Base-by-base conservation (phyloP, 2,329 filamentous ascomycete genomes). In the Reticulascus tulasneorum region DNA sequence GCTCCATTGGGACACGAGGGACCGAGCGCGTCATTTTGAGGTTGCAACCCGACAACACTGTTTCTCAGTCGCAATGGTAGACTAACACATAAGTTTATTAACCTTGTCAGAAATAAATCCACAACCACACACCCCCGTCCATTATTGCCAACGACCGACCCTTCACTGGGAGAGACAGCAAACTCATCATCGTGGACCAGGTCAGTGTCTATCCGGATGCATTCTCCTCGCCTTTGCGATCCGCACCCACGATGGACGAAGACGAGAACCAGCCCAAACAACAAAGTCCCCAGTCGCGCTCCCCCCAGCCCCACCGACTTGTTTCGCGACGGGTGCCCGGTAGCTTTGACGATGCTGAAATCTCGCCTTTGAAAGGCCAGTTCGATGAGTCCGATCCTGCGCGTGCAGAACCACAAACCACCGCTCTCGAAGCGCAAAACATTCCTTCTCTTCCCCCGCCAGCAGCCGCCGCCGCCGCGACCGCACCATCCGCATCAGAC, bases 161-260 rank as follows among this genome's bases (percentile, higher is more conserved):
- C n/a, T 18, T n/a, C 29, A 22, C 12, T 29, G 23, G 15, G 11
- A 11, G n/a, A 29, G 16, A 37, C 37, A 41, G 35, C 40, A 29
- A 30, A 31, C 7, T 10, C 6, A 12, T 15, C 7, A 13, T 15
- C 30, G 21, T 17, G 29, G 24, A 29, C 40, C 30, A 40, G 33
- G 33, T 26, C 24, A 23, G 13, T 18, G 24, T n/a, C n/a, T n/a
- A n/a, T n/a, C 43, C 40, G 40, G 17, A 45, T 44, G 43, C 43
- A 44, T 40, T 20, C 31, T 25, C 34, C 31, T 23, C 36, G 11
- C 22, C 21, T 19, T 22, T 12, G 18, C 27, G 26, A 33, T 37
- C 26, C 32, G 23, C 31, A 15, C 23, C 57, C 53, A 54, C 50
- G 53, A 64, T 65, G 62, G 55, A 58, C 42, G 48, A 52, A 47